Evolutionary conservation across 139 green algal genomes (phyloP).

Genomic region (Eudorina sp.): DNA sequence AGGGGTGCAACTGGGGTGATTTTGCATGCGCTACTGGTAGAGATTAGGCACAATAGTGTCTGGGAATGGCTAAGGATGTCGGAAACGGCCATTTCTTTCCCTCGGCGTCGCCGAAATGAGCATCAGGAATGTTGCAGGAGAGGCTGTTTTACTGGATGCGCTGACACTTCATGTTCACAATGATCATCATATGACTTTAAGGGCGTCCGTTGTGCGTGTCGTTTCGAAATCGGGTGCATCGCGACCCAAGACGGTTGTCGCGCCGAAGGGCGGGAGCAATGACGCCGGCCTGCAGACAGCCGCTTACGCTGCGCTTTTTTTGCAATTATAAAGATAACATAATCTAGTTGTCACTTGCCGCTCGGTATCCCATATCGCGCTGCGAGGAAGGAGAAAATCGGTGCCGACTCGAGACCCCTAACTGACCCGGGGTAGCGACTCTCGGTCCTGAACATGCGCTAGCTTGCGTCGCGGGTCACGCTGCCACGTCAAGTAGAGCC

Average conservation of each 20-base stretch:
- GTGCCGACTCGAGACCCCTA: neutral
- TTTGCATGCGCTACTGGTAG: neutral
- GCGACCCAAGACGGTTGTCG: conserved; percentile 23
- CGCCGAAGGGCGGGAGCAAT: neutral
- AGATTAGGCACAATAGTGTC: neutral
- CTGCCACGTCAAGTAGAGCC: too few species aligned
- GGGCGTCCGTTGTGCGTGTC: neutral
- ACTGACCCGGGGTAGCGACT: conserved; percentile 3
- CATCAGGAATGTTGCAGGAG: too few species aligned
- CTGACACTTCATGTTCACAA: neutral
- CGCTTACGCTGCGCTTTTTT: neutral
- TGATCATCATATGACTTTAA: neutral
- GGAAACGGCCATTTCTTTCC: too few species aligned
- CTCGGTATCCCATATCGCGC: neutral
- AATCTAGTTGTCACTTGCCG: neutral
- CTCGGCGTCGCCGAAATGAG: conserved; percentile 1
- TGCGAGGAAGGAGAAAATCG: neutral
- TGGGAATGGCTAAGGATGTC: neutral
- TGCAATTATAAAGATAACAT: neutral
- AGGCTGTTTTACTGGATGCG: neutral
- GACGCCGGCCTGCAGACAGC: neutral
- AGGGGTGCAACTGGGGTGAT: neutral
- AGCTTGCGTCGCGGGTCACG: neutral
- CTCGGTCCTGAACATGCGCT: neutral
- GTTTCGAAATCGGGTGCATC: neutral